Base-by-base conservation (phyloP, 108 stramenopile species). In the Conticribra guillardii region DNA sequence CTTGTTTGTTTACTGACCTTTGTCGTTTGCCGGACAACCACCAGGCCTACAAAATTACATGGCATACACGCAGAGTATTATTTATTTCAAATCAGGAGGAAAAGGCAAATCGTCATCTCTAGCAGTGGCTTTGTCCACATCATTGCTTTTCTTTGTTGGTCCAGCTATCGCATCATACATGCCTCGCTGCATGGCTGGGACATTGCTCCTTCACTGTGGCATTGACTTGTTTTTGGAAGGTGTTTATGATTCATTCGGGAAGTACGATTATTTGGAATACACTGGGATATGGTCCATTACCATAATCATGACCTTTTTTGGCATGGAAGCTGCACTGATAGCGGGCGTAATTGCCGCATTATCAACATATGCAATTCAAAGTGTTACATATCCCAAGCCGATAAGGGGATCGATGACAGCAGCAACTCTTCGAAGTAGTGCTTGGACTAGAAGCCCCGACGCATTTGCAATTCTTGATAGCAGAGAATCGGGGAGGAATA, bases 141-240 rank as follows among this genome's bases (percentile, higher is more conserved):
- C 74, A 5, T 21, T 89, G 22, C 57, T 91, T 22, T 90, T 93
- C 81, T 80, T 92, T 44, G 37, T 89, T 50, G 92, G 92, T 17
- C 83, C 85, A 17, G 23, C 52, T 2, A 79, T 89, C 55, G 85
- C 84, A 5, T 64, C 71, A 3, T 90, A 74, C 49, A 64, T 92
- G 51, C 95, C 92, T 4, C 76, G 90, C 26, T 87, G 84, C 54
- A 90, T 96, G 90, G 95, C 95, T 3, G 95, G 95, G 28, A 92
- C 89, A 48, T 67, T 96, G 27, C 75, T 96, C 9, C 57, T 93
- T 5, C 95, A 96, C 54, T 74, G 91, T 69, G 95, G 95, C 5
- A 74, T 91, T 34, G 95, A 93, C 71, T 70, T 96, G 27, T 79
- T 96, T 37, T 59, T 87, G 11, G 95, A 96, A 53, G 91, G 90